Evolutionary conservation across 1,139 yeast species (phyloP), one percentile per base, ranked within the genome.

Genomic region (Sugiyamaella neomexicana): DNA sequence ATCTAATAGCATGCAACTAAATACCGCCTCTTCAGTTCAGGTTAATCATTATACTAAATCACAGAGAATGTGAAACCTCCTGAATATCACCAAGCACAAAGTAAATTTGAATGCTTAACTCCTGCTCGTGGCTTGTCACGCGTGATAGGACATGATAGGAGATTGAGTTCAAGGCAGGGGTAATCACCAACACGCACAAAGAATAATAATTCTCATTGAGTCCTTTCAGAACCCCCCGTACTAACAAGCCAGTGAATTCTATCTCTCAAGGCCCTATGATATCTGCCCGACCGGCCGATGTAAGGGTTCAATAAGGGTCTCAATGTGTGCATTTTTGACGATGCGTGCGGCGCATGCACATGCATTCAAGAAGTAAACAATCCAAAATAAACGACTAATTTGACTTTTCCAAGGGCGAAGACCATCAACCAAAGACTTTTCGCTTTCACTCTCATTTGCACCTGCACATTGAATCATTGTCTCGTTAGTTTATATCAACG

Each of bases 291-390:
- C n/a, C 10, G 10, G n/a, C 34, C 2, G 34, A 29, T 29, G 34
- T 29, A 29, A 29, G 34, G 34, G 34, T 29, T 29, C 34, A 9
- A 9, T 2, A 9, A 34, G 38, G 36, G 36, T 31, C 36, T n/a
- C 36, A n/a, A n/a, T 20, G 3, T 20, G 25, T 20, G 25, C 44
- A 41, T 44, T 17, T 44, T n/a, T 16, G 39, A 32, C 25, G 10
- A 20, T 44, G 47, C 47, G 25, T 44, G 47, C 47, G 47, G 47
- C 47, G 32, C 47, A 44, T 44, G 47, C 47, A 44, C 20, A 44
- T 44, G 47, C 47, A 44, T 44, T 44, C 47, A 23, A 44, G 47
- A 44, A 32, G 47, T 44, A 44, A 44, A 44, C 47, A 44, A 44
- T 10, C 25, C n/a, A 42, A 15, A 42, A 42, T 29, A 42, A 29